Evolutionary conservation across 805 yeast species (phyloP), one percentile per base, ranked within the genome.

Genomic region (Priceomyces castillae): DNA sequence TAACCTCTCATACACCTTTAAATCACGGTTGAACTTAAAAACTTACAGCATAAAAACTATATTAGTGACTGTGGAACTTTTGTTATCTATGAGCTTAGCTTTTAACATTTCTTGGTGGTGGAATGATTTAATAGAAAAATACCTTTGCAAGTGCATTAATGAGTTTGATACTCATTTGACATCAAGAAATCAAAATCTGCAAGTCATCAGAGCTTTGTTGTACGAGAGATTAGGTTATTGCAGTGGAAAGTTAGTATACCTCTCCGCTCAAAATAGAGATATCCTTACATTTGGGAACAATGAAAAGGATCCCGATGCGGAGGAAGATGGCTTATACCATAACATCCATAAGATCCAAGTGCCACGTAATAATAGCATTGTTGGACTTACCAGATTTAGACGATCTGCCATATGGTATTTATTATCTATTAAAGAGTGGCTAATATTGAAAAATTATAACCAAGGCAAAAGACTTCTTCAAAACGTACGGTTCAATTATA

Each of bases 371-470:
- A 64, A 69, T 3, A 66, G 71, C 0, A 58, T 75, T 30, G 82
- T 51, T 18, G 74, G 92, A 0, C 59, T 79, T 16, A 78, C 85
- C 2, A 69, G 95, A 45, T 64, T 64, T 40, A 74, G 97, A 42
- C 89, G 89, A 57, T 80, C 90, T 1, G 79, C 87, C 0, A 71
- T 90, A 22, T 90, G 96, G 88, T 74, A 76, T 50, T 58, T 90
- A 20, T 58, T 90, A 20, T 82, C 96, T 0, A 84, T 89, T 5
- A 77, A 77, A 43, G 86, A 85, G 56, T 81, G 96, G 85, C 44
- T 61, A 11, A 46, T 48, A 12, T 49, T 69, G 15, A 56, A 62
- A 16, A 59, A 64, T 40, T 31, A 47, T 25, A 40, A 48, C 4
- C 72, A 68, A 44, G 54, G 65, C 6, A 46, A 48, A 35, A 31